Percentiles rank a stretch among this genome's conserved stretches.
These are phyloP conservation scores for Beauveria australis DNA, from an alignment of 2,329 filamentous ascomycete genomes.

Conservation along the genomic window DNA sequence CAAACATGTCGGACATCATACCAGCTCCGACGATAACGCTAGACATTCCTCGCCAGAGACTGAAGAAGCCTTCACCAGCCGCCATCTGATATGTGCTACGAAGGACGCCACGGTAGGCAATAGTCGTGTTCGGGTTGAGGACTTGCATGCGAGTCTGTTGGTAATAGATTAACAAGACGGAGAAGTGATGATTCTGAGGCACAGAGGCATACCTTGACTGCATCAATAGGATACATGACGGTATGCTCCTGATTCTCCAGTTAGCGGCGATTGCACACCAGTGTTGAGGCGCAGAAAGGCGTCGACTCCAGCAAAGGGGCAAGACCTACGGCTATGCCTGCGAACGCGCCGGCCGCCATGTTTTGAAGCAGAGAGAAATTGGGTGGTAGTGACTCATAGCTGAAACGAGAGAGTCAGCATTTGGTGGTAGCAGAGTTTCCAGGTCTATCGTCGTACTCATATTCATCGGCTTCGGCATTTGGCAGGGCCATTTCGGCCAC, in stretches of 20 bases:
- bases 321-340: conserved; percentile 76
- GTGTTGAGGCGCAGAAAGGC: not conserved
- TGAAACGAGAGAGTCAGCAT: conserved; percentile 20
- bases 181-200: not conserved
- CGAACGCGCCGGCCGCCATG: conserved; percentile 93
- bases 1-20: conserved; percentile 35
- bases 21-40: conserved; percentile 94
- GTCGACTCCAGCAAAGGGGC: not conserved
- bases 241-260: conserved; percentile 68
- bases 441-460: conserved; percentile 45
- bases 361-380: conserved; percentile 93
- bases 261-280: not conserved
- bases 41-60: conserved; percentile 92
- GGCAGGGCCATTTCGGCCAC: conserved; percentile 64
- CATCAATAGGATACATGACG: conserved; percentile 97
- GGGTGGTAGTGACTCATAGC: conserved; percentile 87
- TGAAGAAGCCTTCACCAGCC: conserved; percentile 77
- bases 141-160: conserved; percentile 94
- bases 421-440: not conserved
- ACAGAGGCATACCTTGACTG: conserved; percentile 68
- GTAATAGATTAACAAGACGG: conserved; percentile 15
- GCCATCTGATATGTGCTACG: conserved; percentile 92
- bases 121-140: conserved; percentile 70
- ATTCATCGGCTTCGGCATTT: conserved; percentile 56
- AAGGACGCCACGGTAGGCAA: conserved; percentile 81